phyloP scores from a whole-genome alignment of 345 rosid genomes.

The Hirschfeldia incana region DNA sequence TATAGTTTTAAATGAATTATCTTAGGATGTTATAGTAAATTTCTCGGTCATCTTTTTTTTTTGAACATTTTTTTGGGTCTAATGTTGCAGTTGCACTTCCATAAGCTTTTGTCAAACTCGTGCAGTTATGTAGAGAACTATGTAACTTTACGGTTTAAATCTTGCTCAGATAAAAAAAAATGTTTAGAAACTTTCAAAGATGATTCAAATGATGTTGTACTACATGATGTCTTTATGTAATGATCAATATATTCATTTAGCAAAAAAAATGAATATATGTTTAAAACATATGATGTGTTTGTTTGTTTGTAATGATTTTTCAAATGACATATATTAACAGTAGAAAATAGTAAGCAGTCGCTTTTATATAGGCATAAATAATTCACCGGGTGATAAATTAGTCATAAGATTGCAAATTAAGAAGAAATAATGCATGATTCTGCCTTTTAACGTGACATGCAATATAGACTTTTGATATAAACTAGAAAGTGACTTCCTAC shows the following conservation, averaged over 20 bases:
- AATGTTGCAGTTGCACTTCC: background rate
- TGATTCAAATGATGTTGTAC: background rate
- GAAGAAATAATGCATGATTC: conserved; percentile 25
- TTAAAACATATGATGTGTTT: conserved; percentile 1
- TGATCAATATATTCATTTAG: background rate
- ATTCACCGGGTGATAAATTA: conserved; percentile 17
- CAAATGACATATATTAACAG: conserved; percentile 17
- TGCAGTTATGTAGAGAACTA: background rate
- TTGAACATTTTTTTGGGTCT: no score
- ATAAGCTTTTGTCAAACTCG: background rate
- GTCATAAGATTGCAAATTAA: conserved; percentile 17
- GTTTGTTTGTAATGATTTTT: conserved; percentile 16
- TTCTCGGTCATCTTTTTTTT: background rate
- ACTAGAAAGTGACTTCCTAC: conserved; percentile 37
- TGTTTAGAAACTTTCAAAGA: background rate
- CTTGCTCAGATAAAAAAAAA: background rate
- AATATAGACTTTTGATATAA: conserved; percentile 31
- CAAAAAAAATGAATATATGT: background rate
- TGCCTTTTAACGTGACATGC: conserved; percentile 38
- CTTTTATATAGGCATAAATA: background rate
- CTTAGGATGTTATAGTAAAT: background rate
- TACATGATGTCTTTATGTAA: background rate
- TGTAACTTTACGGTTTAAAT: background rate
- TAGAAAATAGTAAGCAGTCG: conserved; percentile 21
- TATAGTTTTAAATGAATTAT: background rate